Evolutionary conservation across 331 rosid genomes (phyloP), one percentile per base, ranked within the genome.

Genomic region (Quercus lobata): DNA sequence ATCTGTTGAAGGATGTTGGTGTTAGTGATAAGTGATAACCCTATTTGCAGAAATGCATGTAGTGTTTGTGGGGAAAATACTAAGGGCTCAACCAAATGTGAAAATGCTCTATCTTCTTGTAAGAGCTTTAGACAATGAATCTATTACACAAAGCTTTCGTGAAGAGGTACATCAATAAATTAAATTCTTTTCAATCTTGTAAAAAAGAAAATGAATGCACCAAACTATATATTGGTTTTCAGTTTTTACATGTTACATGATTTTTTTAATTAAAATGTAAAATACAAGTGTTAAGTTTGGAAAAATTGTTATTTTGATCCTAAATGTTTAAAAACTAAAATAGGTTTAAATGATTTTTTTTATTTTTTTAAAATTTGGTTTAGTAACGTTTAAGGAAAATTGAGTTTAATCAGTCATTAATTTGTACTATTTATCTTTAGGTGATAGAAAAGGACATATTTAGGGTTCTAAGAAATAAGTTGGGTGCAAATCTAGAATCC

Each of bases 61-160:
- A 5, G 84, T 65, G 63, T 84, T 84, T 49, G 34, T 80, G 57
- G 87, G 80, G 60, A 84, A 80, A 76, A 4, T 84, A 41, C 15
- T 83, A 2, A 55, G 81, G 57, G 11, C 27, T 73, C 84, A 76
- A 9, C 81, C 78, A 6, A 34, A 84, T 1, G 5, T 79, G 12
- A 22, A 71, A 16, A 80, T 21, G 5, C 1, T 84, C 5, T 83
- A 83, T 63, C 78, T 83, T 52, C 76, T 79, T 6, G 1, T 83
- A 0, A 79, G 81, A 79, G 87, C 87, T 17, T 34, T 68, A 19
- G 35, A 68, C 15, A 0, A 9, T n/a, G 18, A 34, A 1, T 68
- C 46, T 3, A 83, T 71, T 12, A 1, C 55, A 0, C 41, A 60
- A 32, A 65, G 86, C 54, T 34, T 83, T 52, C 70, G 46, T 1